These are phyloP conservation scores for Elongisporangium senticosum DNA, from an alignment of 352 stramenopile genomes.

Conservation along the genomic window DNA sequence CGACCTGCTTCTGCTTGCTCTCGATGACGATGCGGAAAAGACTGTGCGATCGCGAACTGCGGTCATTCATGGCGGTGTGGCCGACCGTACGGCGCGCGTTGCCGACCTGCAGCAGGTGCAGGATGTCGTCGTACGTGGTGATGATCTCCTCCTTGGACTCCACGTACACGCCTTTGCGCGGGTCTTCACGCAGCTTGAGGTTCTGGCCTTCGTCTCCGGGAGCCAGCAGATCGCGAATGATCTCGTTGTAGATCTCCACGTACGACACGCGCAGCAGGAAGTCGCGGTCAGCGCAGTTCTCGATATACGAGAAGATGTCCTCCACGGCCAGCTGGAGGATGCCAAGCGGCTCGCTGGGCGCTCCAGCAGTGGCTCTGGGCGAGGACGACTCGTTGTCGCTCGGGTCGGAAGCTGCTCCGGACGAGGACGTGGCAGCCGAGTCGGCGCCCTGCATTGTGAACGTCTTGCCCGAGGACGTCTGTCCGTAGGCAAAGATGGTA, in stretches of 20 bases:
- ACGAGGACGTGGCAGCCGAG: not conserved
- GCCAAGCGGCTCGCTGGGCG: conserved; percentile 22
- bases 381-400: conserved; percentile 11
- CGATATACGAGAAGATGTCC: conserved; percentile 92
- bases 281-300: conserved; percentile 77
- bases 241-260: conserved; percentile 99
- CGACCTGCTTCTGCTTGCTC: conserved; percentile 53
- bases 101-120: conserved; percentile 54
- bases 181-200: conserved; percentile 92
- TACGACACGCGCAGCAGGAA: conserved; percentile 97
- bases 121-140: conserved; percentile 57
- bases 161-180: conserved; percentile 95
- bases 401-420: not conserved
- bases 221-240: conserved; percentile 94
- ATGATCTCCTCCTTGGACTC: conserved; percentile 95
- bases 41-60: conserved; percentile 71
- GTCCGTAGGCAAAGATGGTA: conserved; percentile 95
- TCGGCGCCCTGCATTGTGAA: conserved; percentile 93
- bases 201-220: conserved; percentile 30
- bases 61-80: conserved; percentile 77
- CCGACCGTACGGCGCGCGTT: conserved; percentile 61
- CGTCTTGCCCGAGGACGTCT: conserved; percentile 95
- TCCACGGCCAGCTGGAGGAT: conserved; percentile 91
- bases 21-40: conserved; percentile 84
- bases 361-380: conserved; percentile 19